Evolutionary conservation across 2,329 filamentous ascomycete species (phyloP).

Genomic region (Alternaria postmessia): DNA sequence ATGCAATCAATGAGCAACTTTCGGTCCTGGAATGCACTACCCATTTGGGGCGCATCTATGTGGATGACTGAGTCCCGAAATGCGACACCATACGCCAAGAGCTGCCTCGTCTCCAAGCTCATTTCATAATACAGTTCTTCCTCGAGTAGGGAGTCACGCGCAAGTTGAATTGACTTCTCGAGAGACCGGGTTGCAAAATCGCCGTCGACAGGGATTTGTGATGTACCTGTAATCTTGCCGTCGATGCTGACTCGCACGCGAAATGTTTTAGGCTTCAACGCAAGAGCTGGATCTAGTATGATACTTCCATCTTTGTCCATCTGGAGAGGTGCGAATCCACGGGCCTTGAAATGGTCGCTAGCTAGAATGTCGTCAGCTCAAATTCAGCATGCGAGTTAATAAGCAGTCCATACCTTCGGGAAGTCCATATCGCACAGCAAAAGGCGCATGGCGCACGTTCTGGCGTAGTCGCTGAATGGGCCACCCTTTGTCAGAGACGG

Average conservation of each 20-base stretch:
- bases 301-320: conserved; percentile 78
- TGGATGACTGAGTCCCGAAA: conserved; percentile 60
- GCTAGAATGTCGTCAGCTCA: conserved; percentile 49
- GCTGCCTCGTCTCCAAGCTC: conserved; percentile 77
- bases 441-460: conserved; percentile 70
- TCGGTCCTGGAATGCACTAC: conserved; percentile 56
- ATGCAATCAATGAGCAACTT: conserved; percentile 74
- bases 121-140: conserved; percentile 93
- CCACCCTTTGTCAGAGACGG: conserved; percentile 86
- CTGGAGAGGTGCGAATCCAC: conserved; percentile 81
- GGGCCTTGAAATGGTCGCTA: conserved; percentile 66
- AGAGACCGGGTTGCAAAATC: conserved; percentile 62
- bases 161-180: conserved; percentile 74
- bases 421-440: conserved; percentile 91
- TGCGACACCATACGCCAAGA: conserved; percentile 75
- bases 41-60: conserved; percentile 34
- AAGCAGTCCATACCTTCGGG: conserved; percentile 66
- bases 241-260: conserved; percentile 71
- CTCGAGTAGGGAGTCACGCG: conserved; percentile 79
- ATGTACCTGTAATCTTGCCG: conserved; percentile 66
- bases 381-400: neutral
- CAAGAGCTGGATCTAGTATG: conserved; percentile 72
- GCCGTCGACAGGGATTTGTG: conserved; percentile 46
- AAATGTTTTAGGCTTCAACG: conserved; percentile 65
- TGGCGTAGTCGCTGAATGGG: conserved; percentile 62